Base-by-base conservation (phyloP, 352 stramenopile species). In the Poterioochromonas sp. region DNA sequence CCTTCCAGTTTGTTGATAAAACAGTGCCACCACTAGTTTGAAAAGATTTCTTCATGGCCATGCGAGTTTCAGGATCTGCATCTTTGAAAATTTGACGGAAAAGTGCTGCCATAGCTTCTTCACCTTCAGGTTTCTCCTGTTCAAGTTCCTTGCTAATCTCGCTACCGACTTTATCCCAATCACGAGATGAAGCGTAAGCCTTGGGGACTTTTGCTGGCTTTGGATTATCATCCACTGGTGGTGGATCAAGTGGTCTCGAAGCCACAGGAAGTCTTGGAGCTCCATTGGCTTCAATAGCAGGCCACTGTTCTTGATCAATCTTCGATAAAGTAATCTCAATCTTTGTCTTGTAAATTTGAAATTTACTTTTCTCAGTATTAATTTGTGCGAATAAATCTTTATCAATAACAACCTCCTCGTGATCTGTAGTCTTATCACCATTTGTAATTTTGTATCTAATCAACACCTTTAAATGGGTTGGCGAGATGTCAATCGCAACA, bases 41-140 rank as follows among this genome's bases (percentile, higher is more conserved):
- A 79, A 95, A 96, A 22, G 87, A 93, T 84, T 96, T 95, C 85
- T 93, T 93, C 91, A 96, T 96, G 44, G 91, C 91, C 26, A 90
- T 88, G 51, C 90, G 86, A 76, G 91, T 96, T 79, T 90, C 91
- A 63, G 93, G 88, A 78, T 93, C 88, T 20, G 90, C 90, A 81
- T 94, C 94, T 80, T 87, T 84, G 86, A 95, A 96, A 84, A 96
- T 95, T 85, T 96, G 87, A 37, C 84, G 84, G 82, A 95, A 96
- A 12, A 96, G 87, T 74, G 93, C 92, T 74, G 94, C 88, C 85
- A 95, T 89, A 22, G 90, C 90, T 51, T 93, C 90, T 65, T 95
- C 90, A 63, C 90, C 90, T 79, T 95, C 90, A 5, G 90, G 90
- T 79, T 95, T 95, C 70, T 94, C 90, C 3, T 83, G 79, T 71